Base-by-base conservation (phyloP, 2,329 filamentous ascomycete species). In the Exophiala bonariae region DNA sequence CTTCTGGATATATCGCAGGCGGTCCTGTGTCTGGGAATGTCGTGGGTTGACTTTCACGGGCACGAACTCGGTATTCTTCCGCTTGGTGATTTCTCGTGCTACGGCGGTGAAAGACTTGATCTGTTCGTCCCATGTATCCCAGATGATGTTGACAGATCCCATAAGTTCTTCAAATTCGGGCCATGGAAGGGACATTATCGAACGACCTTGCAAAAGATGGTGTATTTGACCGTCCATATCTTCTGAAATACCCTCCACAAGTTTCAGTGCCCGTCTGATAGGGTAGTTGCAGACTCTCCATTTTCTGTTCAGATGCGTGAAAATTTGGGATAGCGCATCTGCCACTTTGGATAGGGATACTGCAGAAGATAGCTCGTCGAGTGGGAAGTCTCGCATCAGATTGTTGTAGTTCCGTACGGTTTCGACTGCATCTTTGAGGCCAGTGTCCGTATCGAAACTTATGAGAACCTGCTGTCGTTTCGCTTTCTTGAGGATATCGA, bases 381-480 rank as follows among this genome's bases (percentile, higher is more conserved):
- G 77, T 0, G 93, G 93, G 56, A 99, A 97, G 66, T 99, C 95
- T 54, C 93, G 86, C 89, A 99, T 97, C 18, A 99, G 80, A 71
- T 95, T 89, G 66, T 99, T 99, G 76, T 97, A 99, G 69, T 96
- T 96, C 68, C 96, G 89, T 37, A 99, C 95, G 65, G 88, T 87
- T 54, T 99, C 93, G 67, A 91, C 93, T 18, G 90, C 90, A 69
- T 99, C 93, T 68, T 95, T 96, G 65, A 99, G 70, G 2, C 93
- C 92, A 28, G 93, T 99, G 68, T 99, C 95, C 2, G 93, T 89
- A 28, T 86, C 87, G 66, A 99, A 97, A 73, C 92, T 97, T 61
- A 97, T 88, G 2, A 92, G 96, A 9, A 93, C 92, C 71, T 96
- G 91, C 71, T 96, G 97, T 63, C 95, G 88, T 73, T 99, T 99